Evolutionary conservation across 2,329 filamentous ascomycete genomes (phyloP), one percentile per base, ranked within the genome.

Genomic region (Verticillium dahliae): DNA sequence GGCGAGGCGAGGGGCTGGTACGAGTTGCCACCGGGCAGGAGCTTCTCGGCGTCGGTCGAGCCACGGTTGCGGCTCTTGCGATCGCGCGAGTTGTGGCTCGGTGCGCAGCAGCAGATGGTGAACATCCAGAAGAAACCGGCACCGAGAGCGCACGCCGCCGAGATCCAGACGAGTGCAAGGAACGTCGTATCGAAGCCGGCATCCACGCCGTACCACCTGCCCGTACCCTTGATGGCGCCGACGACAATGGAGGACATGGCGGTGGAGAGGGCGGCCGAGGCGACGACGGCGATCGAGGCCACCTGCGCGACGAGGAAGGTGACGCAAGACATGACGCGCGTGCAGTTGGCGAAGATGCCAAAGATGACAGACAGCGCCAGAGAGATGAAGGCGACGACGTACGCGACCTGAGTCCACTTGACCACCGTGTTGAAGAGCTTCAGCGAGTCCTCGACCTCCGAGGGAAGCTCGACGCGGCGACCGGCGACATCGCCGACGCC

Each of bases 91-190:
- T 72, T 68, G 65, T 73, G 73, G 68, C 72, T 74, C 66, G 79
- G 76, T 62, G 84, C 87, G 82, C 93, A 97, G 86, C 93, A 98
- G 88, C 94, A 98, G 70, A 90, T 85, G 75, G 88, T 91, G 74
- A 96, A 86, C 71, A 93, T 79, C 94, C 95, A 98, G 88, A 98
- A 97, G 72, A 97, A 77, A 66, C 85, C 86, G 7, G 90, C 89
- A 52, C 75, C 90, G 38, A 95, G 72, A 64, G 89, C 88, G 72
- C 96, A 92, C 34, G 85, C 90, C 45, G 89, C 88, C 54, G 88
- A 88, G 63, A 98, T 80, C 91, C 93, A 97, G 69, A 90, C 85
- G 22, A 87, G 78, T 39, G 82, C 82, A 60, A 95, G 86, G 78
- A 90, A 94, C 62, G 81, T 78, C 35, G 74, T 84, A 77, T 92